A percentile compares a stretch with the other conserved stretches of the same genome.
Evolutionary conservation across 495 filamentous ascomycete species (phyloP).

Genomic region (Recurvomyces mirabilis): DNA sequence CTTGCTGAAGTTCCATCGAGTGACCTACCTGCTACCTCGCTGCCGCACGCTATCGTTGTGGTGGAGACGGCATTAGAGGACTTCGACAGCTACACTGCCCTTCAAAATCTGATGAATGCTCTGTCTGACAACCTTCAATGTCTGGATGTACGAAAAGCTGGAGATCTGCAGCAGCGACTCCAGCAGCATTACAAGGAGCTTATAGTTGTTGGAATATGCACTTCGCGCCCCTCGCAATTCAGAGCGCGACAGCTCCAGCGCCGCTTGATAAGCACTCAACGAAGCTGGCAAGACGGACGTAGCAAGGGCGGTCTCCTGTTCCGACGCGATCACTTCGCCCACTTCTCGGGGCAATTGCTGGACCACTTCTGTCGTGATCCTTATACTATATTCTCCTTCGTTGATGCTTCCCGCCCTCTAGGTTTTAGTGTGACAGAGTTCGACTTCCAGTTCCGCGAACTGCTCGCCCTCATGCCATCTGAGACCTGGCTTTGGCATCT

Average conservation of each 20-base stretch:
- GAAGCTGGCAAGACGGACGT: not conserved
- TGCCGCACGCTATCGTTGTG: constrained; percentile 1
- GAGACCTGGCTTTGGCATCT: constrained; percentile 9
- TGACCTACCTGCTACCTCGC: not conserved
- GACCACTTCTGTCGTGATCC: not conserved
- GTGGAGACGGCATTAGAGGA: not conserved
- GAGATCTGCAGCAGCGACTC: not conserved
- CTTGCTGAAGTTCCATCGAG: not conserved
- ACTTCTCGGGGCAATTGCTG: not conserved
- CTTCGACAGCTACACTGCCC: not conserved
- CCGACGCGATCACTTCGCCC: not conserved
- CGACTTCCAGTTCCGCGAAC: not conserved
- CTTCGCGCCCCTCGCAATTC: not conserved
- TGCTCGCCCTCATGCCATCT: not conserved
- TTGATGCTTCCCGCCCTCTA: not conserved
- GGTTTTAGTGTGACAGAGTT: not conserved
- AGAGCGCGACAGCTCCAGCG: not conserved
- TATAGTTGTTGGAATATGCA: not conserved
- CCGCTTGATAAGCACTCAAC: not conserved
- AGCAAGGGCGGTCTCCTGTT: not conserved
- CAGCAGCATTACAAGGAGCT: not conserved
- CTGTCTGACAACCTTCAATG: not conserved
- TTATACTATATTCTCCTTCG: not conserved
- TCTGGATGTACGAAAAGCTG: not conserved
- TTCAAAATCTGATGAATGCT: not conserved